Percentiles rank a stretch among this genome's conserved stretches.
Conservation (phyloP, 495 filamentous ascomycete species). For the Arthonia radiata region DNA sequence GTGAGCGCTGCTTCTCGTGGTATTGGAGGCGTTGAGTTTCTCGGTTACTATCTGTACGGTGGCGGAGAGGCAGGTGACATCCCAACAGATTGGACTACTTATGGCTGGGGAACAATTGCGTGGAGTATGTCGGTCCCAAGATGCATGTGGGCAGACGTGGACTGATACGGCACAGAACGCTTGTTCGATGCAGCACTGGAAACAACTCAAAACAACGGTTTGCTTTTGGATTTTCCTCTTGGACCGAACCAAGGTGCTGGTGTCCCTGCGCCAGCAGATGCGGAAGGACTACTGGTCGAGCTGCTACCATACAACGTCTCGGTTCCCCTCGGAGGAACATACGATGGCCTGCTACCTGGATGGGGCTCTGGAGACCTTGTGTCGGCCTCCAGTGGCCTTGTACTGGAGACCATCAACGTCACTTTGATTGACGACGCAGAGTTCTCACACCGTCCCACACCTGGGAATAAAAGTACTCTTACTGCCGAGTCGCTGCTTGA, state of each 20-base stretch:
- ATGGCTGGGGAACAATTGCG: constrained; percentile 21
- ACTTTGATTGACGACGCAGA: constrained; percentile 1
- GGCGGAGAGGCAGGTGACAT: constrained; percentile 2
- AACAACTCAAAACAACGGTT: constrained; percentile 14
- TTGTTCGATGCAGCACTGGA: too few relatives aligned
- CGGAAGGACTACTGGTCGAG: constrained; percentile 16
- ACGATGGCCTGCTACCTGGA: constrained; percentile 14
- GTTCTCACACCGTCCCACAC: constrained; percentile 1
- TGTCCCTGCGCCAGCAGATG: constrained; percentile 15
- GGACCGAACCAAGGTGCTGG: constrained; percentile 24
- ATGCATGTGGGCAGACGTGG: constrained; percentile 7
- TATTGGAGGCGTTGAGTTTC: constrained; percentile 19
- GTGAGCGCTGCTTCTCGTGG: constrained; percentile 12
- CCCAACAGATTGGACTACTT: constrained; percentile 17
- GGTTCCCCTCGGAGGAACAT: constrained; percentile 9
- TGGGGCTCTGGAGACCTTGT: constrained; percentile 17
- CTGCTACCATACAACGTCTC: constrained; percentile 12
- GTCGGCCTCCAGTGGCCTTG: constrained; percentile 11
- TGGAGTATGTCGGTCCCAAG: constrained; percentile 15
- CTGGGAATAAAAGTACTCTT: constrained; percentile 1
- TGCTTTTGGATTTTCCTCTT: constrained; percentile 23
- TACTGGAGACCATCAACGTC: constrained; percentile 5
- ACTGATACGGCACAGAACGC: constrained; percentile 1
- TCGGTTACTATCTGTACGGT: constrained; percentile 20
- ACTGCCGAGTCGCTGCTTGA: constrained; percentile 1